Evolutionary conservation across 2,329 filamentous ascomycete species (phyloP).

Genomic region (Fusarium marasasianum): DNA sequence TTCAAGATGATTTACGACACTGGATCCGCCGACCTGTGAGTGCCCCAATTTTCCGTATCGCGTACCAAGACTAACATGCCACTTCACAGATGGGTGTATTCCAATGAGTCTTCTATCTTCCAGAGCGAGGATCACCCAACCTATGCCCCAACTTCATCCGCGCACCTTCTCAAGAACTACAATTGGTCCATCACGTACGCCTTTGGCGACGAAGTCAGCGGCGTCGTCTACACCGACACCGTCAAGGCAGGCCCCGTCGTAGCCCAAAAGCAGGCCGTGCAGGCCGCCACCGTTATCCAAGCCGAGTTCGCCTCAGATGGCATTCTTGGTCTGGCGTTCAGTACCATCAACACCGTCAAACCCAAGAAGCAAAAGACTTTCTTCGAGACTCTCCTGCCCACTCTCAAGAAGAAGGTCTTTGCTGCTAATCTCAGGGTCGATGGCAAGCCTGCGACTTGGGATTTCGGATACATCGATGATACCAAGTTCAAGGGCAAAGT

Average conservation of each 20-base stretch:
- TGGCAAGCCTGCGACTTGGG: neutral
- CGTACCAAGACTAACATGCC: fast-evolving
- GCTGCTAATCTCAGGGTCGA: neutral
- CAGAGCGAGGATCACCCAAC: neutral
- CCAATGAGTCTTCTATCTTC: neutral
- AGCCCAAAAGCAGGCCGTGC: neutral
- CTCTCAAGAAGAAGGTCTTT: neutral
- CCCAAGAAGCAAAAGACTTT: neutral
- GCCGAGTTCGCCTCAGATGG: fast-evolving
- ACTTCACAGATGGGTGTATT: neutral
- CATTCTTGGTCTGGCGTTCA: neutral
- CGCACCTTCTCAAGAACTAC: neutral
- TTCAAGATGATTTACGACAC: neutral
- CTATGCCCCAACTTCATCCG: neutral
- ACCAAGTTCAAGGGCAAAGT: neutral
- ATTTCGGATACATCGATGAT: neutral
- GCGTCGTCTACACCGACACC: neutral
- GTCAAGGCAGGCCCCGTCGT: neutral
- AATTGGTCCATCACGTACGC: neutral
- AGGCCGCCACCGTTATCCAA: neutral
- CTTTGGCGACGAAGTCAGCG: neutral
- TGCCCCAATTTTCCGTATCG: fast-evolving
- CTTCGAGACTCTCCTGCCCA: neutral
- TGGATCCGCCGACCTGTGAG: neutral
- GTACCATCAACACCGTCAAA: neutral